Base-by-base conservation (phyloP, 331 rosid genomes). In the Dryas integrifolia region DNA sequence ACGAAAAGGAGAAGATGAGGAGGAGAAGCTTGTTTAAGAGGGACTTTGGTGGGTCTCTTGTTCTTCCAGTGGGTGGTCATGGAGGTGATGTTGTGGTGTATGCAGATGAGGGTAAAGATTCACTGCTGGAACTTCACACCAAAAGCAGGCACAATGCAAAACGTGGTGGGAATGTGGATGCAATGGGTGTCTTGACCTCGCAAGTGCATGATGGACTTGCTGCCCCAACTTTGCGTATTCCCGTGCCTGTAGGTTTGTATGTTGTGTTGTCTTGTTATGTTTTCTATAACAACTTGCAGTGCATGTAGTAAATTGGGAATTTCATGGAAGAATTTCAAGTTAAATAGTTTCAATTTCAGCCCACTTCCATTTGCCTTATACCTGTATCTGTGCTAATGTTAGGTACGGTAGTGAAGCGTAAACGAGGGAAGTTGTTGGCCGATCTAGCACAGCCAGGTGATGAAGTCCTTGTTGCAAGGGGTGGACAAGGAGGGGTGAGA, bases 401-500 rank as follows among this genome's bases (percentile, higher is more conserved):
- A 92, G 99, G 99, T 71, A 95, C 97, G 1, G 99, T 88, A 52
- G 96, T 95, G 76, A 95, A 89, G 85, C 88, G 71, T 74, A 95
- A 88, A 66, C 79, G 90, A 49, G 98, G 99, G 75, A 95, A 89
- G 80, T 48, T 78, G 80, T 82, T 92, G 81, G 96, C 87, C 74
- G 99, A 95, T 84, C 83, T 95, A 53, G 92, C 88, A 1, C 84
- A 45, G 76, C 93, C 86, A 3, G 92, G 93, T 58, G 97, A 95
- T 56, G 96, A 95, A 84, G 77, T 95, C 79, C 88, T 89, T 70
- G 97, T 89, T 35, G 99, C 96, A 0, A 86, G 93, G 85, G 97
- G 99, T 5, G 99, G 97, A 76, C 97, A 89, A 82, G 99, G 99
- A 85, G 98, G 97, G 97, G 97, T 89, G 84, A 72, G 82, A 65